Evolutionary conservation across 1,284 basidiomycete species (phyloP).

Genomic region (Xerocomus nothofagi): DNA sequence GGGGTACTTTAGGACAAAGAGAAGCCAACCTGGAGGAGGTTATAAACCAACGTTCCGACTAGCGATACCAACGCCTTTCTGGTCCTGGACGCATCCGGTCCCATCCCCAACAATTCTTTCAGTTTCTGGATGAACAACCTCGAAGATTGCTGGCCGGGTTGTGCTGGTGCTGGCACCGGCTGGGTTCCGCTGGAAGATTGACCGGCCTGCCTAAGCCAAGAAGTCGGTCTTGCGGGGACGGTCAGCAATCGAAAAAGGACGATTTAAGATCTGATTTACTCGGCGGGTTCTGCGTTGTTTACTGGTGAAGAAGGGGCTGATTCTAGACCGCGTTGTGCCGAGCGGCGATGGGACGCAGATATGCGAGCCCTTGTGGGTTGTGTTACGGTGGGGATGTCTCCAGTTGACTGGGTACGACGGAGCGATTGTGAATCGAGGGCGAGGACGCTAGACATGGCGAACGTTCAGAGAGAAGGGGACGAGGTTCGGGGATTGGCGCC

Average conservation of each 20-base stretch:
- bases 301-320: slow-evolving; percentile 24
- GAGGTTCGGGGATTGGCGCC: slow-evolving; percentile 28
- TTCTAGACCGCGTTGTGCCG: slow-evolving; percentile 24
- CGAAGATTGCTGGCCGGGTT: slow-evolving; percentile 4
- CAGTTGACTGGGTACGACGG: slow-evolving; percentile 38
- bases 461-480: slow-evolving; percentile 15
- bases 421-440: slow-evolving; percentile 35
- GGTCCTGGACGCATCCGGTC: slow-evolving; percentile 51
- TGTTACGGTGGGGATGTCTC: slow-evolving; percentile 32
- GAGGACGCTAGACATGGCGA: slow-evolving; percentile 31
- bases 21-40: slow-evolving; percentile 54
- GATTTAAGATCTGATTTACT: slow-evolving; percentile 22
- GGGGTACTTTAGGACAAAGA: neutral
- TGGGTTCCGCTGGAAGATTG: slow-evolving; percentile 19
- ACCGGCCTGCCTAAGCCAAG: slow-evolving; percentile 31
- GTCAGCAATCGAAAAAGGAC: slow-evolving; percentile 19
- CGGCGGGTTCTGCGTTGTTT: slow-evolving; percentile 15
- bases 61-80: slow-evolving; percentile 61
- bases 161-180: slow-evolving; percentile 4
- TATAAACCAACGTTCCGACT: slow-evolving; percentile 54
- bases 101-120: slow-evolving; percentile 56
- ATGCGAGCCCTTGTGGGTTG: slow-evolving; percentile 30
- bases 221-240: slow-evolving; percentile 15
- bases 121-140: slow-evolving; percentile 25
- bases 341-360: slow-evolving; percentile 30